A percentile compares a stretch with the other conserved stretches of the same genome.
These are phyloP conservation scores for Colletotrichum plurivorum DNA, from an alignment of 2,329 filamentous ascomycete genomes.

Conservation along the genomic window DNA sequence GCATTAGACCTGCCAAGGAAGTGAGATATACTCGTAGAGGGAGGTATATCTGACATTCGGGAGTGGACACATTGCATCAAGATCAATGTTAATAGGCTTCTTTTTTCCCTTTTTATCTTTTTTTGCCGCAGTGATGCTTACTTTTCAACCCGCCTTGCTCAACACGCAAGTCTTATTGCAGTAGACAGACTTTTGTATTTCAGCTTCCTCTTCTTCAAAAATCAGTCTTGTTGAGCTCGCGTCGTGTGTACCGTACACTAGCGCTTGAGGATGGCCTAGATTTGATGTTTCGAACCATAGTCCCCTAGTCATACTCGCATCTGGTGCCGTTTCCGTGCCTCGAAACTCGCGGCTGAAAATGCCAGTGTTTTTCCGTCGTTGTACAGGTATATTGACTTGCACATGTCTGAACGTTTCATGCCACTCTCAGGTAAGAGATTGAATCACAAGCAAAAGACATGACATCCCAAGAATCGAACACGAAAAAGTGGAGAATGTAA, in stretches of 20 bases:
- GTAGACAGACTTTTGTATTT: neutral
- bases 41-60: conserved; percentile 6
- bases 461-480: too few relatives aligned
- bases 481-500: too few relatives aligned
- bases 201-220: too few relatives aligned
- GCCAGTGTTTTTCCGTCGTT: too few relatives aligned
- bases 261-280: neutral
- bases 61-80: conserved; percentile 3
- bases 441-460: too few relatives aligned
- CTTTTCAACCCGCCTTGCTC: neutral
- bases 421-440: too few relatives aligned
- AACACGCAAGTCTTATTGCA: neutral
- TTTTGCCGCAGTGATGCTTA: neutral
- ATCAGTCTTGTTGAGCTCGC: too few relatives aligned
- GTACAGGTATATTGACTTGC: too few relatives aligned
- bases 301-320: neutral
- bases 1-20: conserved; percentile 31
- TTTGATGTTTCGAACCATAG: neutral
- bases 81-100: neutral
- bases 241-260: too few relatives aligned
- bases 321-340: neutral
- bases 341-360: too few relatives aligned
- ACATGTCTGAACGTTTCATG: too few relatives aligned
- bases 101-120: too few relatives aligned
- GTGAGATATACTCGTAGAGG: conserved; percentile 11